Evolutionary conservation across 371 early-diverging fungal genomes (phyloP), one percentile per base, ranked within the genome.

Genomic region (Syncephalastrum racemosum): DNA sequence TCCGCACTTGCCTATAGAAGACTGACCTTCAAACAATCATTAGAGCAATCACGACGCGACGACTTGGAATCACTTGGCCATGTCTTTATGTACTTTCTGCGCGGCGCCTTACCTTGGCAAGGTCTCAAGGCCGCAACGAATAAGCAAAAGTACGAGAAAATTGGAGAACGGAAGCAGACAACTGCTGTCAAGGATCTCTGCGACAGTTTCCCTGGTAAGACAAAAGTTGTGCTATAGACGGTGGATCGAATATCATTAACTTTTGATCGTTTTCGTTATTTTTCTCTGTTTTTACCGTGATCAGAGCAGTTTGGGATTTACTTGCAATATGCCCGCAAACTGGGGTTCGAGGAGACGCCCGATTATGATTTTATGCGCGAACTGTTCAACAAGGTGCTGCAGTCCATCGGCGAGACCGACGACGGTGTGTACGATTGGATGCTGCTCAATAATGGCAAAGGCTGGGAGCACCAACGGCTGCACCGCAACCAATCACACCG

Each of bases 401-500:
- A 80, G 58, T 82, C 81, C 47, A 68, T 82, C 31, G 89, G 88
- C 51, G 90, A 91, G 53, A 73, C 68, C 7, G 95, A 96, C 64
- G 95, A 96, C 66, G 92, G 92, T 23, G 79, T 94, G n/a, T 95
- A 88, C 64, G 98, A 97, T 69, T 97, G 98, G 98, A 92, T 94
- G 90, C 60, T 90, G 47, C 67, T 86, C 8, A 81, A 80, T 56
- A 74, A 73, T 53, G 80, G 81, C 54, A 80, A 77, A 48, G 80
- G 81, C 7, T 77, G 75, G 73, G 82, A 82, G 71, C 71, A 72
- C 71, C 64, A 55, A 49, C 4, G 10, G 22, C 15, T 56, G 43
- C 63, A 62, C 15, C 63, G 63, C n/a, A 46, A 54, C 16, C 46
- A 46, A 36, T 60, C 60, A 4, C 54, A 60, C 40, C 47, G 58